Evolutionary conservation across 2,329 filamentous ascomycete species (phyloP).

Genomic region (Verticillium nubilum): DNA sequence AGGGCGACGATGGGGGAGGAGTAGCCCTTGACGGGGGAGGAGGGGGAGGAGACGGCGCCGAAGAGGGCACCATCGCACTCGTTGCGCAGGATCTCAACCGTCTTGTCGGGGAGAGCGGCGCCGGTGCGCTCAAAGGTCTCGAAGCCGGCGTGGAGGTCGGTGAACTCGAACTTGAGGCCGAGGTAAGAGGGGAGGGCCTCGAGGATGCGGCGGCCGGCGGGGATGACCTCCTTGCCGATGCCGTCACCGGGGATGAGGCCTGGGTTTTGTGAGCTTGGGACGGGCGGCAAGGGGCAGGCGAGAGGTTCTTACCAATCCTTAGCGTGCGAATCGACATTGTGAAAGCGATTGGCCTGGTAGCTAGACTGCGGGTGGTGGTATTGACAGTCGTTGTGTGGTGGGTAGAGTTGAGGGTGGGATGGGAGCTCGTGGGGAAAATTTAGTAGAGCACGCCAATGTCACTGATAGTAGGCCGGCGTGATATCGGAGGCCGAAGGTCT

Average conservation of each 20-base stretch:
- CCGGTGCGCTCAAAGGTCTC: constrained; percentile 90
- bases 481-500: not conserved
- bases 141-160: constrained; percentile 88
- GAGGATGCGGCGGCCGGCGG: constrained; percentile 83
- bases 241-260: constrained; percentile 97
- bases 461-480: not conserved
- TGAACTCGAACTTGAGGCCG: constrained; percentile 88
- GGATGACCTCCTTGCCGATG: constrained; percentile 98
- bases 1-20: constrained; percentile 94
- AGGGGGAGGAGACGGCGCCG: constrained; percentile 90
- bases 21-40: constrained; percentile 87
- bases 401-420: not conserved
- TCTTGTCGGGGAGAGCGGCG: constrained; percentile 81
- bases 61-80: constrained; percentile 97
- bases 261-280: constrained; percentile 29
- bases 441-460: not conserved
- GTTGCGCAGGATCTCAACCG: constrained; percentile 78
- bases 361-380: not conserved
- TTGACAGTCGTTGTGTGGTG: not conserved
- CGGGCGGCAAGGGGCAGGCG: not conserved
- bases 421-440: not conserved
- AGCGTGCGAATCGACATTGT: constrained; percentile 36
- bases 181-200: constrained; percentile 91
- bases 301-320: constrained; percentile 29
- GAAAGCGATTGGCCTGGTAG: constrained; percentile 10